Evolutionary conservation across 2,329 filamentous ascomycete genomes (phyloP), one percentile per base, ranked within the genome.

Genomic region (Orbilia blumenaviensis): DNA sequence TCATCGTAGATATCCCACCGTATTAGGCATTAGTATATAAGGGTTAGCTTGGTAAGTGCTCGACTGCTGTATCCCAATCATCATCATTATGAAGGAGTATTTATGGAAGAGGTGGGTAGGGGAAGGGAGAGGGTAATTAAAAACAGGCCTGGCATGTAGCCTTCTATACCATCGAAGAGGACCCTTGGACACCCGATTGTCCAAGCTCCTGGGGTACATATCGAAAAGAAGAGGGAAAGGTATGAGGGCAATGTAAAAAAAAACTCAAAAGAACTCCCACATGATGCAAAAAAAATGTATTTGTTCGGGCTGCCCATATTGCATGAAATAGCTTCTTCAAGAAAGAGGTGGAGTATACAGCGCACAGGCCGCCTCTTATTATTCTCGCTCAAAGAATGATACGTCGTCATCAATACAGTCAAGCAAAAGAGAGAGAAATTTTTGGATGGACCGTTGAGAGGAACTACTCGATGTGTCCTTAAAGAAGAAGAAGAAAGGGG

Each of bases 11-110:
- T 27, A 16, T 62, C 36, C 64, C 38, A 23, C 58, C 29, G 41
- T 58, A 75, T 75, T 75, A 75, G 21, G 71, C 72, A 76, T 76
- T 76, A 76, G n/a, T n/a, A n/a, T n/a, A 64, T 58, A 69, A 44
- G 27, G 27, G 46, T 42, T 48, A 54, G 34, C 50, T 34, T 34
- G n/a, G 6, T 14, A 12, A 14, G 23, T 2, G 10, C 18, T 10
- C 14, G 29, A 34, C 9, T 23, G 42, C 8, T 14, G 32, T 56
- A 38, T 38, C 38, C 29, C 18, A 18, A 56, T 54, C 48, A 34
- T 34, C 48, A 10, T 38, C 16, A 44, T 21, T n/a, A n/a, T n/a
- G n/a, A n/a, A n/a, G n/a, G n/a, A n/a, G n/a, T n/a, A n/a, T n/a
- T n/a, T n/a, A n/a, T n/a, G n/a, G 16, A 23, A 21, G 18, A 23